These are phyloP conservation scores for Penicillium waksmanii DNA, from an alignment of 495 filamentous ascomycete species.

Conservation along the genomic window DNA sequence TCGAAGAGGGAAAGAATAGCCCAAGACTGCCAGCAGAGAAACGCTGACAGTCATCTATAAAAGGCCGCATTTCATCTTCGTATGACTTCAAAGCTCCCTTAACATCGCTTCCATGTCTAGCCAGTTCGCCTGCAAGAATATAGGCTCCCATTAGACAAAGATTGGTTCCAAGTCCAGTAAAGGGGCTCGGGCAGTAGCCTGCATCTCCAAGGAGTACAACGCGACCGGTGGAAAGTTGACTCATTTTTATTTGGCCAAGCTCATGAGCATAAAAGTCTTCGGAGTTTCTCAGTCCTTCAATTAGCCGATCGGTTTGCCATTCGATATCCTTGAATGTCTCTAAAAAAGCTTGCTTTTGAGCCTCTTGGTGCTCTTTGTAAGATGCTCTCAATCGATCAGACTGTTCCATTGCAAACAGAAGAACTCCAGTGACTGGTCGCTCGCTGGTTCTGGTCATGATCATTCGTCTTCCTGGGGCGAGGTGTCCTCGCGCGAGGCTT, in stretches of 20 bases:
- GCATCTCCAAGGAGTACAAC: conserved; percentile 61
- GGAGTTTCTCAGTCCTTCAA: conserved; percentile 41
- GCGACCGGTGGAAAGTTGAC: conserved; percentile 47
- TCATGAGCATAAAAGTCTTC: conserved; percentile 55
- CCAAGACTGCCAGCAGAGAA: not conserved
- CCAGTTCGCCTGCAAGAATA: conserved; percentile 56
- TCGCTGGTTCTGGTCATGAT: conserved; percentile 3
- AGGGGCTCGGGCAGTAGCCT: conserved; percentile 51
- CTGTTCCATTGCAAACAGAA: conserved; percentile 10
- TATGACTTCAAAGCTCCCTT: conserved; percentile 42
- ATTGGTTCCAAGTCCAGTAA: conserved; percentile 55
- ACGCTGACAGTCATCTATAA: conserved; percentile 29
- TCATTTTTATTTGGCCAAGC: conserved; percentile 43
- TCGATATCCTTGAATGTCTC: conserved; percentile 47
- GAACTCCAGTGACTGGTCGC: conserved; percentile 2
- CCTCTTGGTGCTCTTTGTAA: not conserved
- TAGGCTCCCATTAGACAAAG: conserved; percentile 53
- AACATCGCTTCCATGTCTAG: conserved; percentile 9
- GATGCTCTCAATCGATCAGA: not conserved
- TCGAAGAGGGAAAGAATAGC: not conserved
- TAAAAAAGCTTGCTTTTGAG: conserved; percentile 43
- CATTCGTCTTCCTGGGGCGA: conserved; percentile 25
- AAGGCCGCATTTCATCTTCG: conserved; percentile 45
- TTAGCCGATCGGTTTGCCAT: conserved; percentile 45
- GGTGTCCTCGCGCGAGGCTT: conserved; percentile 36